Conservation (phyloP, 805 yeast genomes). For the Zygosaccharomyces rouxii region DNA sequence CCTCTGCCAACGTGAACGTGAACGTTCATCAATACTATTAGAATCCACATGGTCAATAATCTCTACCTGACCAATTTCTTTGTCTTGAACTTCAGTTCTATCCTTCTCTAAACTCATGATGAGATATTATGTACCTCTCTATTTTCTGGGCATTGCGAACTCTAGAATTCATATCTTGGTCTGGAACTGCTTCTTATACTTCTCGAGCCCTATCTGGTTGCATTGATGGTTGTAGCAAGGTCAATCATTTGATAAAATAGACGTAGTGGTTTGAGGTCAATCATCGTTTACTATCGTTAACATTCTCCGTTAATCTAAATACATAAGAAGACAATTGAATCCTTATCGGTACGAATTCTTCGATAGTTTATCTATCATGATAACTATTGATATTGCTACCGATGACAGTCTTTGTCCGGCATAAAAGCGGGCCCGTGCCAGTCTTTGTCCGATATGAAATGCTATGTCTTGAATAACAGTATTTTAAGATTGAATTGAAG, state of each 20-base stretch:
- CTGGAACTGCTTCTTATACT: neutral
- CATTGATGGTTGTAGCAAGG: neutral
- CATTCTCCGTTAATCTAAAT: no score
- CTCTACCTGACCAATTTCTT: neutral
- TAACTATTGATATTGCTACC: neutral
- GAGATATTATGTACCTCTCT: no score
- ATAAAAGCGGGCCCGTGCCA: neutral
- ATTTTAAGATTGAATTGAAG: no score
- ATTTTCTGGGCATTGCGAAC: neutral
- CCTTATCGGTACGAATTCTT: no score
- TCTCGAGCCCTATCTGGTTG: neutral
- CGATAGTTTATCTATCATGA: no score
- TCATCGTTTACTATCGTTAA: neutral
- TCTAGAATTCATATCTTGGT: neutral
- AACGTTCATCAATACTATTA: neutral
- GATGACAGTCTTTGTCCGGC: neutral
- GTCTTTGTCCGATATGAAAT: neutral
- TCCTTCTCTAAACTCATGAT: neutral
- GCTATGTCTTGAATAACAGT: neutral
- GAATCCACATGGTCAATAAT: neutral
- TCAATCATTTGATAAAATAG: neutral
- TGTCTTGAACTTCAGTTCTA: neutral
- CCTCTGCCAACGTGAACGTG: constrained; percentile 40
- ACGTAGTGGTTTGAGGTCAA: neutral
- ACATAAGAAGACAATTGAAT: no score